Percentiles rank a stretch among this genome's conserved stretches.
Conservation (phyloP, 257 asterid genomes). For the Solanum piurae region DNA sequence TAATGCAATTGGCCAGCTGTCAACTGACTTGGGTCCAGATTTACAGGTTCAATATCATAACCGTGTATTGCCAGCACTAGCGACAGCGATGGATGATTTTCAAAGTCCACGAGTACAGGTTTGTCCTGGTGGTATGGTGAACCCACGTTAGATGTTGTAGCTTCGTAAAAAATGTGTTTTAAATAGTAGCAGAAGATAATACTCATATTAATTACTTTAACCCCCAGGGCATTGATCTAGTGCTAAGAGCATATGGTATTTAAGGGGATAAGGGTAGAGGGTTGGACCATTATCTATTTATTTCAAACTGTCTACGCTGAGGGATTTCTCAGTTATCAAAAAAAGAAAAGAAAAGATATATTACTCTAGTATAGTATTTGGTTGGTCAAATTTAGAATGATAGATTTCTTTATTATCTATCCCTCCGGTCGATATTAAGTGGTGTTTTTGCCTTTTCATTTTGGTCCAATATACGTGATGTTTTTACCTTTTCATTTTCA, state of each 20-base stretch:
- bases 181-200: background rate
- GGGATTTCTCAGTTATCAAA: background rate
- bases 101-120: conserved; percentile 98
- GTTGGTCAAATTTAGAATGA: background rate
- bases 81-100: conserved; percentile 82
- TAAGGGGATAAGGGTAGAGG: background rate
- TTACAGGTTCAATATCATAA: conserved; percentile 84
- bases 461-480: background rate
- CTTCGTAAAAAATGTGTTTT: background rate
- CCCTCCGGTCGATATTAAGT: background rate
- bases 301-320: background rate
- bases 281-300: background rate
- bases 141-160: background rate
- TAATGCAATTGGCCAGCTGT: conserved; percentile 94
- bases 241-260: background rate
- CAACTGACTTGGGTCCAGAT: conserved; percentile 98
- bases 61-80: conserved; percentile 70
- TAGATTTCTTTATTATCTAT: background rate
- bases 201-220: background rate
- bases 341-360: background rate
- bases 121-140: conserved; percentile 3
- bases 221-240: background rate
- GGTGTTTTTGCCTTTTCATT: background rate
- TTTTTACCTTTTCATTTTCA: background rate
- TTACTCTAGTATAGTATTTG: background rate